Percentiles rank a stretch among this genome's conserved stretches.
These are phyloP conservation scores for Clonostachys rhizophaga DNA, from an alignment of 2,329 filamentous ascomycete species.

Conservation along the genomic window DNA sequence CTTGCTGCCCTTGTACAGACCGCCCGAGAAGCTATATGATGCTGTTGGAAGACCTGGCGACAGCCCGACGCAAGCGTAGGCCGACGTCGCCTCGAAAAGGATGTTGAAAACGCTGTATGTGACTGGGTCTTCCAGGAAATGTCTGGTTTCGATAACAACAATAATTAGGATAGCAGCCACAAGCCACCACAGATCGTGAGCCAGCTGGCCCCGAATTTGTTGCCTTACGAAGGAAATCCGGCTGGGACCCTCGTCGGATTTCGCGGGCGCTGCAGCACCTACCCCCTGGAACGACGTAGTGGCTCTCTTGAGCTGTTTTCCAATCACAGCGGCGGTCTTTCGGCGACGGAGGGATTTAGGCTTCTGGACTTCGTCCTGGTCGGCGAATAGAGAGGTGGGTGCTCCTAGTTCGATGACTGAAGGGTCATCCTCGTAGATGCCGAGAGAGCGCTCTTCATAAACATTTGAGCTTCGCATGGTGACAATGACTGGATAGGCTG, in stretches of 20 bases:
- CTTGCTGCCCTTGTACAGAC: conserved; percentile 50
- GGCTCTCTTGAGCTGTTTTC: conserved; percentile 23
- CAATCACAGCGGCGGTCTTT: conserved; percentile 17
- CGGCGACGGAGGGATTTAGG: conserved; percentile 8
- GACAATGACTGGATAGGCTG: conserved; percentile 57
- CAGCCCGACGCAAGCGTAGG: conserved; percentile 59
- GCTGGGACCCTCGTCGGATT: conserved; percentile 19
- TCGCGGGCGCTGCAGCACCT: conserved; percentile 20
- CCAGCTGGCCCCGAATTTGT: conserved; percentile 60
- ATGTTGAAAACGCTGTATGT: conserved; percentile 57
- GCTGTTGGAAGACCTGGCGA: conserved; percentile 48
- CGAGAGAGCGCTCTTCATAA: conserved; percentile 65
- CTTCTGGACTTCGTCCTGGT: conserved; percentile 14
- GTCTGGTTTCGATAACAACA: conserved; percentile 51
- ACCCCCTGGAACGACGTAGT: conserved; percentile 36
- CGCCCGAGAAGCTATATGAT: conserved; percentile 50
- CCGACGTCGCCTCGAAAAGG: conserved; percentile 51
- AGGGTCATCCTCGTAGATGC: conserved; percentile 42
- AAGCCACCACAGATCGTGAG: conserved; percentile 65
- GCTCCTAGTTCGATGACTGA: conserved; percentile 1
- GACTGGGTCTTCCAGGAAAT: conserved; percentile 44
- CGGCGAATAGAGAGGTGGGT: conserved; percentile 7
- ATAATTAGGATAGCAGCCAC: conserved; percentile 56
- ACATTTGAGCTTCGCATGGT: conserved; percentile 66
- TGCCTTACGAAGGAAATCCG: conserved; percentile 44